Evolutionary conservation across 495 filamentous ascomycete genomes (phyloP), one percentile per base, ranked within the genome.

Genomic region (Hypoxylon crocopeplum): DNA sequence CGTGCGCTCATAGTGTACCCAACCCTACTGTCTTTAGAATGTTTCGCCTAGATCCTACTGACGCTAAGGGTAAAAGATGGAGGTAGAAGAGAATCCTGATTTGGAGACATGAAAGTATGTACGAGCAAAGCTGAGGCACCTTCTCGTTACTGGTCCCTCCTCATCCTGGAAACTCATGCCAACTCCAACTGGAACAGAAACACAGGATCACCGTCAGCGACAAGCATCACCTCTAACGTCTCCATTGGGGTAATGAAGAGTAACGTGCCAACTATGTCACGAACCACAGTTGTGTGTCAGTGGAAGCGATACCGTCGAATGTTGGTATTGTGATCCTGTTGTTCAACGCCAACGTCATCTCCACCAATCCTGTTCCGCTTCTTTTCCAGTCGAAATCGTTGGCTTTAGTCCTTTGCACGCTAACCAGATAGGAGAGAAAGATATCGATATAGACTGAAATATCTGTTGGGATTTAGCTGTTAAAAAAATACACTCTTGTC

Each of bases 41-140:
- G 39, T 44, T 53, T 16, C 37, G 17, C 19, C 38, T 53, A 3
- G 38, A 53, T 16, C 38, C 49, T 11, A 34, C 38, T n/a, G 8
- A 27, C 22, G 27, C 16, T 7, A 53, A 53, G 20, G 40, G 50
- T 12, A 54, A 54, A 30, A 54, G 27, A 16, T 54, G 39, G 50
- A 54, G 41, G 40, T 40, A 54, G 40, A 54, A 45, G 50, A 54
- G 41, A 40, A 45, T 54, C n/a, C 38, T n/a, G 1, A 25, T 46
- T 13, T 0, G 33, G 4, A 30, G 46, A 7, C 37, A 45, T 6
- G 52, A 56, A 32, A 0, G 4, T 8, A 46, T 29, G 40, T 17
- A 46, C 22, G 50, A 40, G 6, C 0, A 25, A 38, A 17, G 45
- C 22, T n/a, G n/a, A n/a, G n/a, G n/a, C n/a, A n/a, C 21, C 39